Base-by-base conservation (phyloP, 1,139 yeast genomes). In the Geotrichum candidum region DNA sequence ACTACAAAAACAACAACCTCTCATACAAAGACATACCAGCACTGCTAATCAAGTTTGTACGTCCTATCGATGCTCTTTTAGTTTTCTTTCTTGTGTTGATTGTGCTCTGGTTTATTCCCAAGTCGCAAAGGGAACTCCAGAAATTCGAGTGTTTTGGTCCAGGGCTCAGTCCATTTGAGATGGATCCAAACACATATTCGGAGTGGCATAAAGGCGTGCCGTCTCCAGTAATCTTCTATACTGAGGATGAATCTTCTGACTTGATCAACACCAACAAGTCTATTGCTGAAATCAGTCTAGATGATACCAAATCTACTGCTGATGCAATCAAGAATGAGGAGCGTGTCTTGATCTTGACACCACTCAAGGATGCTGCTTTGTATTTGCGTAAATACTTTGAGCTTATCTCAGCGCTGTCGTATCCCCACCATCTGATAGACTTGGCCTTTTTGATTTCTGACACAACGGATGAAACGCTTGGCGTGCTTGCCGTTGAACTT, bases 371-470 rank as follows among this genome's bases (percentile, higher is more conserved):
- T 70, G 96, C 96, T 0, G 92, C 87, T 68, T 79, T 82, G 52
- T 94, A 89, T 29, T 76, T 90, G 63, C 91, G 95, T 10, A 79
- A 89, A 79, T 90, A 92, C 77, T 89, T 90, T 76, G 87, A 87
- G 70, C 88, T 90, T 74, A 76, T 90, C 72, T 87, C 88, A 90
- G 89, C 89, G 72, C 78, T 90, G 73, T 87, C 96, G 1, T 90
- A 90, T 72, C 91, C 90, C 63, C 97, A 90, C 72, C 80, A 83
- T 35, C 77, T 88, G 66, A 87, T 90, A 63, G 97, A 90, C 74
- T 79, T 90, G 66, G 96, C 94, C 38, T 90, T 90, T 70, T 78
- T 90, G 70, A 94, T 90, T 6, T 86, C 94, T 60, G 97, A 90
- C 74, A 86, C 65, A 83, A 80, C 60, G 3, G 96, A 90, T 70